phyloP scores from a whole-genome alignment of 352 stramenopile genomes.

The Pythium scleroteichum region DNA sequence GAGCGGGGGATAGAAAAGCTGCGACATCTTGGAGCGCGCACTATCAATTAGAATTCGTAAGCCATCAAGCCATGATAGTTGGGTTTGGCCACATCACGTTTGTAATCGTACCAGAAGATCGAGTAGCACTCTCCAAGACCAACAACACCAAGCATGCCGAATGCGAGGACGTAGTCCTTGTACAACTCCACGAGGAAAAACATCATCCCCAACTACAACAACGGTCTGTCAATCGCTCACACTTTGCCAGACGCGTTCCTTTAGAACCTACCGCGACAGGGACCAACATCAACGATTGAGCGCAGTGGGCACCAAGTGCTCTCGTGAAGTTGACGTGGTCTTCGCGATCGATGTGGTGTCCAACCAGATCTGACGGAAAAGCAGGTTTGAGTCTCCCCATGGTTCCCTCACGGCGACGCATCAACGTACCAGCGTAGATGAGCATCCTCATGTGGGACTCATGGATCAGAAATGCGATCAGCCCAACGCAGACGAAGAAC shows the following conservation, averaged over 20 bases:
- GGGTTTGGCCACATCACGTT: not conserved
- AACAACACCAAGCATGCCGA: conserved; percentile 88
- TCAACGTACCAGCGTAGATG: conserved; percentile 74
- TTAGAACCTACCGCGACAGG: conserved; percentile 87
- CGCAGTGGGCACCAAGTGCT: conserved; percentile 77
- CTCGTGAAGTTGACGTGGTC: conserved; percentile 29
- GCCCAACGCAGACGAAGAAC: conserved; percentile 93
- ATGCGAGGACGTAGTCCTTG: conserved; percentile 90
- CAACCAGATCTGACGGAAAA: conserved; percentile 63
- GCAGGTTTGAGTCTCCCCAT: not conserved
- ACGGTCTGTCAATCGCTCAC: not conserved
- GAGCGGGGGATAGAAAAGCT: conserved; percentile 85
- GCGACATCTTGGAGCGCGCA: conserved; percentile 66
- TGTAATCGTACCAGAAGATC: conserved; percentile 64
- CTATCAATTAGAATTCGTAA: conserved; percentile 25
- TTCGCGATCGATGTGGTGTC: conserved; percentile 71
- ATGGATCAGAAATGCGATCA: conserved; percentile 92
- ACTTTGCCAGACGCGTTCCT: too few relatives aligned
- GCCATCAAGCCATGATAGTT: not conserved
- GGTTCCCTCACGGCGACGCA: not conserved
- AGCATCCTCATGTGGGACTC: conserved; percentile 94
- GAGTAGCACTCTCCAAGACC: conserved; percentile 91
- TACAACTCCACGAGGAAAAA: conserved; percentile 97
- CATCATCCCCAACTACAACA: conserved; percentile 87
- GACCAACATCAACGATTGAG: conserved; percentile 93